phyloP scores from a whole-genome alignment of 2,329 filamentous ascomycete species.

The Decorospora gaudefroyi region DNA sequence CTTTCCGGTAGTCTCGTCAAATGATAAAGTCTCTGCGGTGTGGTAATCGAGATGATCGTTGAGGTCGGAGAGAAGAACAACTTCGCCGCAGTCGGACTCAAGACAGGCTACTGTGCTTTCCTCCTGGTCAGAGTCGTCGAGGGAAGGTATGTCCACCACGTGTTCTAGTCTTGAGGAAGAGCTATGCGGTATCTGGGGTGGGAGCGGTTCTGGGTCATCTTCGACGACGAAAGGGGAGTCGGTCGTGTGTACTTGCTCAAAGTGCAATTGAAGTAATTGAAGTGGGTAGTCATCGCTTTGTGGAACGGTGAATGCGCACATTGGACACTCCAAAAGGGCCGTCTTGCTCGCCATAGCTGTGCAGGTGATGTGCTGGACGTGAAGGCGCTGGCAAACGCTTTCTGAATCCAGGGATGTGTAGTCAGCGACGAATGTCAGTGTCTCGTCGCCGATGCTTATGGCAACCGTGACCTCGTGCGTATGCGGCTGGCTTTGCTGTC shows the following conservation, averaged over 20 bases:
- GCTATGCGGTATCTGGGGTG: slow-evolving; percentile 25
- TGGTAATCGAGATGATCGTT: slow-evolving; percentile 56
- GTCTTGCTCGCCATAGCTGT: slow-evolving; percentile 23
- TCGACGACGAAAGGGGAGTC: slow-evolving; percentile 46
- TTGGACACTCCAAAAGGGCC: slow-evolving; percentile 41
- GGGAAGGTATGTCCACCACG: slow-evolving; percentile 33
- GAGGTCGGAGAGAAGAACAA: slow-evolving; percentile 48
- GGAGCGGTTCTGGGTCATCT: slow-evolving; percentile 38
- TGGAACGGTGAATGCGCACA: slow-evolving; percentile 41
- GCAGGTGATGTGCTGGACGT: slow-evolving; percentile 5
- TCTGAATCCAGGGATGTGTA: not conserved
- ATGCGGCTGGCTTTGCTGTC: slow-evolving; percentile 10
- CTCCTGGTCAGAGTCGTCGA: slow-evolving; percentile 37
- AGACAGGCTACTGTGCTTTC: slow-evolving; percentile 48
- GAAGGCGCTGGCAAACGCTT: slow-evolving; percentile 5
- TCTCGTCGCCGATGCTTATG: not conserved
- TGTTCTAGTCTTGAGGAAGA: slow-evolving; percentile 27
- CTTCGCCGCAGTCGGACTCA: slow-evolving; percentile 51
- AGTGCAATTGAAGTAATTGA: slow-evolving; percentile 47
- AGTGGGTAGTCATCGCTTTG: slow-evolving; percentile 41
- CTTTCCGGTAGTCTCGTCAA: slow-evolving; percentile 40
- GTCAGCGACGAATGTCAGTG: not conserved
- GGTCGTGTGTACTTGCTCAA: slow-evolving; percentile 48
- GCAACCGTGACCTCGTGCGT: slow-evolving; percentile 15
- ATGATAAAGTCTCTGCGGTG: slow-evolving; percentile 47